Evolutionary conservation across 192 early-diverging fungal genomes (phyloP), one percentile per base, ranked within the genome.

Genomic region (Anaeromyces robustus): DNA sequence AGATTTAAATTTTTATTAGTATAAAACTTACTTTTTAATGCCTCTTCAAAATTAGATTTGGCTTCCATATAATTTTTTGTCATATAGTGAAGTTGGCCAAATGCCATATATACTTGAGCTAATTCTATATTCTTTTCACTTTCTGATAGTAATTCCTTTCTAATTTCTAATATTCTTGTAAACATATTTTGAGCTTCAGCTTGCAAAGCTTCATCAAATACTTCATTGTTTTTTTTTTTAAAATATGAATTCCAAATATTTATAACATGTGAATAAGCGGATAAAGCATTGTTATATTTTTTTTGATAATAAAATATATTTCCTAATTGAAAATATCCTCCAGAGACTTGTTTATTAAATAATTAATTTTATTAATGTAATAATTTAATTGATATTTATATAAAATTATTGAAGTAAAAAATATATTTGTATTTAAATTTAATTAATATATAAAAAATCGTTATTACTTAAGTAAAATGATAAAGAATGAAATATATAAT

Each of bases 281-380:
- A 68, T 68, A 68, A 68, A 7, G 52, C 19, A 68, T n/a, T 68
- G n/a, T n/a, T 68, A 68, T 68, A 68, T 68, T 68, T 68, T 68
- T 68, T 22, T 68, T 26, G 26, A 68, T 68, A 11, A n/a, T 68
- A 68, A 68, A 68, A 68, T n/a, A 68, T 26, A n/a, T 68, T 68
- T 68, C 81, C 89, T 28, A 90, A 84, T n/a, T 90, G 88, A 79
- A 86, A 90, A 77, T 87, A 90, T 16, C 88, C 89, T 22, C 89
- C 89, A 13, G 88, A 82, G 29, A 89, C 89, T 82, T 79, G 12
- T 30, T 34, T 30, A 11, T 26, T 79, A 77, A 19, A 41, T 34
- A 77, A 29, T 29, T 18, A 81, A 17, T n/a, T 78, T 68, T 80
- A 39, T 30, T 81, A 81, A 5, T 29, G 12, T 81, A 9, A 81